Conservation (phyloP, 75 land plant species). For the Ceratopteris richardii region DNA sequence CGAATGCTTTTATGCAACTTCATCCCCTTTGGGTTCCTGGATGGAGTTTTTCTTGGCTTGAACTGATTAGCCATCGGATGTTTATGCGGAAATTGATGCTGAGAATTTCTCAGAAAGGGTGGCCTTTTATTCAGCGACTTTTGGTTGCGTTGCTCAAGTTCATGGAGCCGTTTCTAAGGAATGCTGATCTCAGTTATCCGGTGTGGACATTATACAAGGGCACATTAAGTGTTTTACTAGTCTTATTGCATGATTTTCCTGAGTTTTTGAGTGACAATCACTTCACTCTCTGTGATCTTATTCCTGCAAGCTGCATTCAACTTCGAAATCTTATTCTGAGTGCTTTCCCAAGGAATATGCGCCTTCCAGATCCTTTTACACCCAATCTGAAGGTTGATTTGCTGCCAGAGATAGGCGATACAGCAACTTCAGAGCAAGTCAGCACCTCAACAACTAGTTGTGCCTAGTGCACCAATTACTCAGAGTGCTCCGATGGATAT, state of each 20-base stretch:
- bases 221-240: constrained; percentile 78
- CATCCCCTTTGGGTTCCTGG: constrained; percentile 86
- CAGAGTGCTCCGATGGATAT: constrained; percentile 58
- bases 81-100: constrained; percentile 92
- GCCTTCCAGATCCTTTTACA: constrained; percentile 96
- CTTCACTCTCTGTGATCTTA: constrained; percentile 98
- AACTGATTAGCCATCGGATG: constrained; percentile 85
- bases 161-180: constrained; percentile 92
- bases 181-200: constrained; percentile 84
- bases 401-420: no score
- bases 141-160: constrained; percentile 84
- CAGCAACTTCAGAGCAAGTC: constrained; percentile 69
- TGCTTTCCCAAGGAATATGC: constrained; percentile 97
- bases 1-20: constrained; percentile 79
- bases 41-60: constrained; percentile 96
- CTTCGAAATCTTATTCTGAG: constrained; percentile 96
- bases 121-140: constrained; percentile 80
- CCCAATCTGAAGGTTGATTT: constrained; percentile 99
- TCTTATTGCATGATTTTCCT: constrained; percentile 92
- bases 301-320: constrained; percentile 94
- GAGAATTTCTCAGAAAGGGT: constrained; percentile 76
- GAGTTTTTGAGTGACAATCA: constrained; percentile 97
- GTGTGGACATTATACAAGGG: constrained; percentile 90
- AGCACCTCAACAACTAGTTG: constrained; percentile 40
- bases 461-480: constrained; percentile 39